Evolutionary conservation across 2,329 filamentous ascomycete genomes (phyloP).

Genomic region (Mycosphaerelloides madeirae): DNA sequence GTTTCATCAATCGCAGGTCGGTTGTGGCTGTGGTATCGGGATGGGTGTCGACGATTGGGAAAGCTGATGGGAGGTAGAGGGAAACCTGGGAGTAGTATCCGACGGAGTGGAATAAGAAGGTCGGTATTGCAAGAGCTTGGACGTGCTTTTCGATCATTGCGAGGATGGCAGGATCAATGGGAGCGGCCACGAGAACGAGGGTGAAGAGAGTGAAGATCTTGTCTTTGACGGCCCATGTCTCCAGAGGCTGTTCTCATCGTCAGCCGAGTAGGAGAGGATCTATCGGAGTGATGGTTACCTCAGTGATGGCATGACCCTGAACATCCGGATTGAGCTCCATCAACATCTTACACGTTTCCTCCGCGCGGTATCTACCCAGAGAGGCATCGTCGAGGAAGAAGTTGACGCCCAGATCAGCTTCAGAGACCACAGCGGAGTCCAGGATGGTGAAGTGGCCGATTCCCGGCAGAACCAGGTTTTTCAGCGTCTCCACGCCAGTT

Average conservation of each 20-base stretch:
- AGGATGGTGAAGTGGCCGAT: slow-evolving; percentile 89
- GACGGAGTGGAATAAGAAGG: slow-evolving; percentile 79
- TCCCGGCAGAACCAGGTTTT: slow-evolving; percentile 93
- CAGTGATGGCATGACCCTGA: slow-evolving; percentile 62
- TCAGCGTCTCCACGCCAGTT: slow-evolving; percentile 83
- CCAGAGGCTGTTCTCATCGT: slow-evolving; percentile 39
- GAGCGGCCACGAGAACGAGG: slow-evolving; percentile 58
- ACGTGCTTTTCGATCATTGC: slow-evolving; percentile 48
- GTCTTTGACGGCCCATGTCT: slow-evolving; percentile 41
- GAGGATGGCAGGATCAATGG: slow-evolving; percentile 52
- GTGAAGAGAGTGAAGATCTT: slow-evolving; percentile 48
- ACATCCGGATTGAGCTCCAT: slow-evolving; percentile 92
- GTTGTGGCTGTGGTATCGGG: slow-evolving; percentile 79
- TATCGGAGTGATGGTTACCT: slow-evolving; percentile 43
- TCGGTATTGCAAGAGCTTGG: slow-evolving; percentile 59
- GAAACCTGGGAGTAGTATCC: slow-evolving; percentile 90
- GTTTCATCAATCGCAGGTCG: slow-evolving; percentile 76
- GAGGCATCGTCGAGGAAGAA: slow-evolving; percentile 86
- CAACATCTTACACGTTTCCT: slow-evolving; percentile 70
- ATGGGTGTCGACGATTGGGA: slow-evolving; percentile 93
- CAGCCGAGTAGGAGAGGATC: slow-evolving; percentile 26
- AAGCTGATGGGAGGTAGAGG: slow-evolving; percentile 70
- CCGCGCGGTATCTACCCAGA: slow-evolving; percentile 71
- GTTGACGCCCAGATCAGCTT: slow-evolving; percentile 86
- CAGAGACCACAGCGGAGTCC: slow-evolving; percentile 70